Conservation (phyloP, 495 filamentous ascomycete species). For the Staphylotrichum longicolle region DNA sequence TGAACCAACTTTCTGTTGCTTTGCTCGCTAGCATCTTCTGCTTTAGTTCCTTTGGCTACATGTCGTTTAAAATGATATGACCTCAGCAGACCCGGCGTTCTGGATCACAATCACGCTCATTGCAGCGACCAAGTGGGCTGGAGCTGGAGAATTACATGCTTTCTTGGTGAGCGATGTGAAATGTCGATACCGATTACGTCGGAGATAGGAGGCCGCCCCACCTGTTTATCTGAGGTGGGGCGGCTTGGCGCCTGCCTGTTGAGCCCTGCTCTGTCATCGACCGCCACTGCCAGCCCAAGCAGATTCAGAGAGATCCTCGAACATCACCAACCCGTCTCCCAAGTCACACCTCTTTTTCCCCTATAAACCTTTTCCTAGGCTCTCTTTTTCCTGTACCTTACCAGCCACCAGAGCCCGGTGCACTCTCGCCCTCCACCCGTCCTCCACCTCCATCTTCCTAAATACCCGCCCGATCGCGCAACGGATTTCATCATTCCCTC, state of each 20-base stretch:
- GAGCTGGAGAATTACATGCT: too few relatives aligned
- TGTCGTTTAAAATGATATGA: too few relatives aligned
- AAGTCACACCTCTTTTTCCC: neutral
- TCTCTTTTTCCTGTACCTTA: neutral
- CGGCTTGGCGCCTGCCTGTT: slow-evolving; percentile 13
- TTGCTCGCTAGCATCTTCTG: too few relatives aligned
- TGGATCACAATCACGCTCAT: too few relatives aligned
- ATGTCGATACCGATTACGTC: neutral
- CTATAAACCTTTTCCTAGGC: neutral
- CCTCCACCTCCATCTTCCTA: neutral
- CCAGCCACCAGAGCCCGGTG: neutral
- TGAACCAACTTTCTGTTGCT: too few relatives aligned
- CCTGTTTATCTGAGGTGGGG: neutral
- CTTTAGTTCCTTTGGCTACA: too few relatives aligned
- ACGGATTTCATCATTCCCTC: neutral
- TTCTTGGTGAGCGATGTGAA: too few relatives aligned
- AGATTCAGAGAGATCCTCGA: too few relatives aligned
- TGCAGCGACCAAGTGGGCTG: too few relatives aligned
- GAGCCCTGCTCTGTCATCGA: neutral
- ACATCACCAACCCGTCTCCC: neutral
- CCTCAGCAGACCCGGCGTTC: too few relatives aligned
- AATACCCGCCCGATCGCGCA: slow-evolving; percentile 8
- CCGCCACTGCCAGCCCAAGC: neutral
- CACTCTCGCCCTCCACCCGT: too few relatives aligned
- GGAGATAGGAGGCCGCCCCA: neutral